Base-by-base conservation (phyloP, 1,284 basidiomycete species). In the Vanrija sp. region DNA sequence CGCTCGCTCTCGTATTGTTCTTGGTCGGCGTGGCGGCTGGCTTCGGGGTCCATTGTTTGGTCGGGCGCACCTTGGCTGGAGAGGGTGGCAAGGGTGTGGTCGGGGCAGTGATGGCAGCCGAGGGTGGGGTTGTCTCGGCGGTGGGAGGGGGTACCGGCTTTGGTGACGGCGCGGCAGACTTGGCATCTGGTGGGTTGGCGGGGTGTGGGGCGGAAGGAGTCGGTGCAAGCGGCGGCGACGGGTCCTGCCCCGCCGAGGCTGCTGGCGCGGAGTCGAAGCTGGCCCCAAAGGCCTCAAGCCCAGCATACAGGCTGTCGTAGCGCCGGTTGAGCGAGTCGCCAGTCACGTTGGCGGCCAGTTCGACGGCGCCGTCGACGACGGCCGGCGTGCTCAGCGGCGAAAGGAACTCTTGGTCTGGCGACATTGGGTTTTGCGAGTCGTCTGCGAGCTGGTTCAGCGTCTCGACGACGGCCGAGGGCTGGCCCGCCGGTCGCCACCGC, bases 401-500 rank as follows among this genome's bases (percentile, higher is more conserved):
- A 31, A 31, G 31, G 31, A 31, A 31, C 31, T 31, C 31, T 12
- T 31, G 31, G 12, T 31, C 31, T 4, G 31, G 31, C 15, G 31
- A 31, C 12, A 15, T 41, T 18, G 25, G 24, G 47, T 35, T 23
- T 16, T 39, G 27, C n/a, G 20, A 22, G 24, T 59, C 51, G 4
- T n/a, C n/a, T n/a, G 51, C 54, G 20, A 56, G 54, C 10, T 23
- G 44, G 8, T 45, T 58, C 24, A 63, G 50, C 1, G 53, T 39
- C 41, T 63, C 64, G 15, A 70, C 65, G 42, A 66, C 59, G 5
- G 65, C 63, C 25, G 67, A 67, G 4, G 61, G 57, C 18, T 57
- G 36, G 24, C 59, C 60, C 8, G 61, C 53, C 15, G 63, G 51
- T 10, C 63, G 58, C 65, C 68, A 69, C 51, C 69, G 61, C 19